These are phyloP conservation scores for Penicillium polonicum DNA, from an alignment of 2,329 filamentous ascomycete species.

Conservation along the genomic window DNA sequence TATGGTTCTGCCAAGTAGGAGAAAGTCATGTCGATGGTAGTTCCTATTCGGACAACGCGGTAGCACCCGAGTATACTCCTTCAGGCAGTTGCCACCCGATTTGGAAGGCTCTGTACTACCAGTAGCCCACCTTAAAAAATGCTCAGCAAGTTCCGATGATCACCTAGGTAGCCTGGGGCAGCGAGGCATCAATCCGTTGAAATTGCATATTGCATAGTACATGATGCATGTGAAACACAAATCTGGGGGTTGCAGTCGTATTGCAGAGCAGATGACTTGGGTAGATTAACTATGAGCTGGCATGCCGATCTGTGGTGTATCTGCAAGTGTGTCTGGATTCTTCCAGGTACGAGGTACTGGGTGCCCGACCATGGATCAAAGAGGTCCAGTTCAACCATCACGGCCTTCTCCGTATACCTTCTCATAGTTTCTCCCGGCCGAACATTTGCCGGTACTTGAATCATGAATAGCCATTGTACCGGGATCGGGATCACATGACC, in stretches of 20 bases:
- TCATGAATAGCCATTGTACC: background rate
- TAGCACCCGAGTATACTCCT: background rate
- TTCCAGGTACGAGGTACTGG: background rate
- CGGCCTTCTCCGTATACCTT: background rate
- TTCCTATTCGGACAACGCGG: background rate
- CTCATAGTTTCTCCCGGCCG: background rate
- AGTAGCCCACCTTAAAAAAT: background rate
- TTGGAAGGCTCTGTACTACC: background rate
- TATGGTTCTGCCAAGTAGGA: background rate
- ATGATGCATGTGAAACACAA: slow-evolving; percentile 4
- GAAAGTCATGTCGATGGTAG: background rate
- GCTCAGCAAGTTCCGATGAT: background rate
- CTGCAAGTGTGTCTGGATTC: background rate
- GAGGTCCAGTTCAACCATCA: background rate
- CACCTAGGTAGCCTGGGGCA: background rate
- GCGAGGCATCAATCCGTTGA: background rate
- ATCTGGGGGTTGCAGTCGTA: background rate
- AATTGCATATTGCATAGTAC: background rate
- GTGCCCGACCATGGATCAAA: background rate
- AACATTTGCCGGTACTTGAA: background rate
- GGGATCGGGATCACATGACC: background rate
- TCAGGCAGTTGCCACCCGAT: background rate
- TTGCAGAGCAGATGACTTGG: background rate
- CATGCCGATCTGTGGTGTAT: background rate
- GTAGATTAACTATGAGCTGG: background rate